These are phyloP conservation scores for Globisporangium spinosum DNA, from an alignment of 352 stramenopile genomes.

Conservation along the genomic window DNA sequence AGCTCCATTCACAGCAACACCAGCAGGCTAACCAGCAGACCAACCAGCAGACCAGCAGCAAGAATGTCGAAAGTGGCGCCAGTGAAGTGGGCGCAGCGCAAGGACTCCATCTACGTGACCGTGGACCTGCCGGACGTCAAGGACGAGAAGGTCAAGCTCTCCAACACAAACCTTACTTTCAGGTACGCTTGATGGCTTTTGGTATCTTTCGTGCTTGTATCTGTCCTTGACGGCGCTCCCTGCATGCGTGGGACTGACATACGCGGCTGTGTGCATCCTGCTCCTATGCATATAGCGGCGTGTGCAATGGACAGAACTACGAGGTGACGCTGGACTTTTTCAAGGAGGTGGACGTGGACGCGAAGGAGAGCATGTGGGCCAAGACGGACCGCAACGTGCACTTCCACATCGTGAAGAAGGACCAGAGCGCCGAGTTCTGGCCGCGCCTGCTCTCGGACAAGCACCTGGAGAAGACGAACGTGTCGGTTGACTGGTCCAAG, in stretches of 20 bases:
- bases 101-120: constrained; percentile 95
- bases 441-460: constrained; percentile 95
- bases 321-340: constrained; percentile 94
- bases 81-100: constrained; percentile 96
- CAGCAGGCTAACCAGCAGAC: constrained; percentile 1
- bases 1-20: neutral
- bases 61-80: constrained; percentile 64
- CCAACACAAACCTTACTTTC: constrained; percentile 88
- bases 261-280: constrained; percentile 2
- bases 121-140: constrained; percentile 94
- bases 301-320: constrained; percentile 91
- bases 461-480: constrained; percentile 95
- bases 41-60: neutral
- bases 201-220: neutral
- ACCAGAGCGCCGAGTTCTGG: constrained; percentile 94
- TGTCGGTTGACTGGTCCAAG: constrained; percentile 95
- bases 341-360: constrained; percentile 89
- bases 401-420: constrained; percentile 96
- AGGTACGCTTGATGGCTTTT: constrained; percentile 31
- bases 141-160: constrained; percentile 91
- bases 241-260: neutral
- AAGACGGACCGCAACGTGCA: constrained; percentile 93
- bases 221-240: neutral
- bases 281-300: constrained; percentile 45
- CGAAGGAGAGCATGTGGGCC: constrained; percentile 93